A percentile compares a stretch with the other conserved stretches of the same genome.
Evolutionary conservation across 2,329 filamentous ascomycete species (phyloP).

Genomic region (Leptographium lundbergii): DNA sequence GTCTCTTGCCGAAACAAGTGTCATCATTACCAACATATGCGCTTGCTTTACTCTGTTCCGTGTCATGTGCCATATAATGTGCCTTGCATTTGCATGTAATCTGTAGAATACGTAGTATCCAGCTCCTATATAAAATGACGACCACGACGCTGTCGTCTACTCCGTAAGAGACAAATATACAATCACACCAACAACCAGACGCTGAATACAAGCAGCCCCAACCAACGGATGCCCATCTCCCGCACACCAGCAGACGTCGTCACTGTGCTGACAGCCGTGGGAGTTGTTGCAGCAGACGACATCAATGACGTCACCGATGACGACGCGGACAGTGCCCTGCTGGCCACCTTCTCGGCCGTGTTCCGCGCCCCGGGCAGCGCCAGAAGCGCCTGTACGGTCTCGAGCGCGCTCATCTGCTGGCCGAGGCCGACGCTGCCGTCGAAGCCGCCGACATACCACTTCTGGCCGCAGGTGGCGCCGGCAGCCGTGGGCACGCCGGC

Average conservation of each 20-base stretch:
- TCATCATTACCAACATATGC: too few species aligned
- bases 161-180: too few species aligned
- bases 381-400: constrained; percentile 48
- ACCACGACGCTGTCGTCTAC: neutral
- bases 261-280: neutral
- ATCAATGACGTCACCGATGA: neutral
- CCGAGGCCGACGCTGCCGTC: constrained; percentile 45
- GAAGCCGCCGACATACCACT: constrained; percentile 46
- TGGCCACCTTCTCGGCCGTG: neutral
- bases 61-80: too few species aligned
- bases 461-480: constrained; percentile 44
- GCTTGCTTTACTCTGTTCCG: too few species aligned
- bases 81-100: neutral
- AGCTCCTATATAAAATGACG: neutral
- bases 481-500: constrained; percentile 14
- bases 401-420: constrained; percentile 52
- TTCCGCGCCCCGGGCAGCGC: constrained; percentile 7
- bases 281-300: neutral
- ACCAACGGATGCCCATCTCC: neutral
- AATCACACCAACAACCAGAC: neutral
- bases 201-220: neutral
- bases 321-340: constrained; percentile 1
- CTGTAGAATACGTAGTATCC: neutral
- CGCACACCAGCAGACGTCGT: neutral
- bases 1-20: too few species aligned